phyloP scores from a whole-genome alignment of 2,329 filamentous ascomycete genomes.

The Hypomyces perniciosus region DNA sequence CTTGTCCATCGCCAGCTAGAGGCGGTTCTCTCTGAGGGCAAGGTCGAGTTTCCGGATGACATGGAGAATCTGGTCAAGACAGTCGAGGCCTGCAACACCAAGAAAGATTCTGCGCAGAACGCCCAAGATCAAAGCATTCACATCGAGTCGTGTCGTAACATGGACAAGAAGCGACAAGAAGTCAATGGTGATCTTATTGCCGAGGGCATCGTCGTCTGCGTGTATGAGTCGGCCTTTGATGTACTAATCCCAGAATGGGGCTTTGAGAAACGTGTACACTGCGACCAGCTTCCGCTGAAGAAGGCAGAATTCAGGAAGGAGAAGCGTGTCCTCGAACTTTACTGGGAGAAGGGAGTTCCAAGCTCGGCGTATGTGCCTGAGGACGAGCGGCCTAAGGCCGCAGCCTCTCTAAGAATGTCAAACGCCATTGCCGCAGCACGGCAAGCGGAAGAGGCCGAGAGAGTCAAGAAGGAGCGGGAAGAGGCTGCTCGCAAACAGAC shows the following conservation, averaged over 20 bases:
- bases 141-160: slow-evolving; percentile 91
- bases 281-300: slow-evolving; percentile 93
- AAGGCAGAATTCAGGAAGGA: slow-evolving; percentile 99
- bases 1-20: slow-evolving; percentile 94
- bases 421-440: slow-evolving; percentile 71
- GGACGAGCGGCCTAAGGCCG: slow-evolving; percentile 87
- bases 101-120: slow-evolving; percentile 96
- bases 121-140: slow-evolving; percentile 98
- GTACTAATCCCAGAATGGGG: slow-evolving; percentile 97
- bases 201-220: slow-evolving; percentile 91
- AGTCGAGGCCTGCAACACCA: slow-evolving; percentile 93
- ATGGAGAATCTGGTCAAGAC: slow-evolving; percentile 84
- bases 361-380: slow-evolving; percentile 95
- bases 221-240: slow-evolving; percentile 98
- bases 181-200: slow-evolving; percentile 86
- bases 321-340: slow-evolving; percentile 86
- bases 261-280: slow-evolving; percentile 98
- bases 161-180: slow-evolving; percentile 87
- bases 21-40: slow-evolving; percentile 72
- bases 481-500: slow-evolving; percentile 90
- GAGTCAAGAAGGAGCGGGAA: slow-evolving; percentile 77
- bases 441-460: slow-evolving; percentile 76
- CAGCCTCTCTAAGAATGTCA: slow-evolving; percentile 63
- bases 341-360: slow-evolving; percentile 99
- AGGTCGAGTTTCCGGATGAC: slow-evolving; percentile 82